Evolutionary conservation across 164 flowering plant genomes (phyloP), one percentile per base, ranked within the genome.

Genomic region (Malania oleifera): DNA sequence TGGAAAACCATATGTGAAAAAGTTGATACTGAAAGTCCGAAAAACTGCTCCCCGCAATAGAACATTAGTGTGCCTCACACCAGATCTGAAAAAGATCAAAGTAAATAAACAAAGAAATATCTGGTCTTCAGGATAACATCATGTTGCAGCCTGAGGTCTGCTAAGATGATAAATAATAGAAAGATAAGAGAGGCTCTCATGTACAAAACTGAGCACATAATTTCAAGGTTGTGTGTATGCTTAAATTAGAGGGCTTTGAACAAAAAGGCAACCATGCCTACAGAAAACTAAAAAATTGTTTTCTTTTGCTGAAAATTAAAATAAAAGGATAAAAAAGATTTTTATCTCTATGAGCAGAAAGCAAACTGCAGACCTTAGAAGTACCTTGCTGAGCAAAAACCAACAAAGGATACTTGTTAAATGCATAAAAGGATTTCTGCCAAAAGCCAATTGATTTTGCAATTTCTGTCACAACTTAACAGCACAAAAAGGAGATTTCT

Each of bases 21-120:
- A 48, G 28, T 48, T 48, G 24, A 48, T 48, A 25, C 52, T 48
- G 25, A 48, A 48, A 10, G 52, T 48, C 14, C 28, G 52, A 48
- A 48, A 48, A 48, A 48, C 52, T 48, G 25, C 52, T 48, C 52
- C 25, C 5, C 28, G 9, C 25, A 48, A 20, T 25, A 48, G 18
- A 48, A 48, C 52, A 48, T 48, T 48, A 25, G 52, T 14, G 15
- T 22, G 25, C 28, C 52, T 48, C 28, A 48, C 28, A 22, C 52
- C 52, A 18, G 52, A 48, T 48, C 52, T 48, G 52, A 8, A 48
- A 40, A 40, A 40, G n/a, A 40, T 11, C 0, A 3, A 40, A 40
- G 13, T 40, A 14, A 40, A 12, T 3, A 40, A 40, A 40, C 17
- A 12, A 40, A 40, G 14, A 7, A 34, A 34, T 34, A 7, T 7